Percentiles rank a stretch among this genome's conserved stretches.
phyloP scores from a whole-genome alignment of 2,329 filamentous ascomycete genomes.

The Paecilomyces niveus region DNA sequence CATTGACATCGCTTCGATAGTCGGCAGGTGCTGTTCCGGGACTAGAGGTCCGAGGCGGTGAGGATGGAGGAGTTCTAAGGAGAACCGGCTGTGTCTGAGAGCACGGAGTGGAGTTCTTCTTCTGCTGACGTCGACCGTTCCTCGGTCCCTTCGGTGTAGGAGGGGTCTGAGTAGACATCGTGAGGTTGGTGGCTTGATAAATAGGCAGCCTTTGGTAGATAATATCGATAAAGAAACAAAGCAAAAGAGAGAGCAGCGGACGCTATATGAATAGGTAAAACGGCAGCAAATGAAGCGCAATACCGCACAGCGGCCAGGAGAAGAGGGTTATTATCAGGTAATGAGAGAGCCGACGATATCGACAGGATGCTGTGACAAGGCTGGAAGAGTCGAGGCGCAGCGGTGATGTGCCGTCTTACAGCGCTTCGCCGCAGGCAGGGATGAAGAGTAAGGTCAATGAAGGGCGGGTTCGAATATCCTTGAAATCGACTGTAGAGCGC shows the following conservation, averaged over 20 bases:
- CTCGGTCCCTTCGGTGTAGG: slow-evolving; percentile 32
- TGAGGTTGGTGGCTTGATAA: slow-evolving; percentile 40
- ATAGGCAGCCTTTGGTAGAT: slow-evolving; percentile 39
- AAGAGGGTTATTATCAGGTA: slow-evolving; percentile 7
- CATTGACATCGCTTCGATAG: slow-evolving; percentile 18
- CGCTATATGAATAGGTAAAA: slow-evolving; percentile 8
- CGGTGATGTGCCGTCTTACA: slow-evolving; percentile 1
- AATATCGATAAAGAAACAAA: slow-evolving; percentile 19
- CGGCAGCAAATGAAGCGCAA: slow-evolving; percentile 4
- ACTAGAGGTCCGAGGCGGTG: slow-evolving; percentile 25
- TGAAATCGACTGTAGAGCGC: slow-evolving; percentile 1
- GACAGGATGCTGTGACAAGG: not conserved
- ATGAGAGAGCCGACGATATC: slow-evolving; percentile 8
- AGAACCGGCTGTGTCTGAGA: slow-evolving; percentile 18
- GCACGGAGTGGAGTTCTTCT: slow-evolving; percentile 27
- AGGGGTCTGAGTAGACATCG: slow-evolving; percentile 41
- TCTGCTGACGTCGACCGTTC: slow-evolving; percentile 29
- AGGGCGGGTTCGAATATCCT: not conserved
- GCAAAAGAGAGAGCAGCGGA: slow-evolving; percentile 10
- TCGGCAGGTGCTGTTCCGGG: slow-evolving; percentile 24
- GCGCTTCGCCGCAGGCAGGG: not conserved
- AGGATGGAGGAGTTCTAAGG: slow-evolving; percentile 30
- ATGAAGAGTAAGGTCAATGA: slow-evolving; percentile 2
- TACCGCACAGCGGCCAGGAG: slow-evolving; percentile 7
- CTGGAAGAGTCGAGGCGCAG: not conserved